Evolutionary conservation across 352 stramenopile species (phyloP).

Genomic region (Phytopythium kandeliae): DNA sequence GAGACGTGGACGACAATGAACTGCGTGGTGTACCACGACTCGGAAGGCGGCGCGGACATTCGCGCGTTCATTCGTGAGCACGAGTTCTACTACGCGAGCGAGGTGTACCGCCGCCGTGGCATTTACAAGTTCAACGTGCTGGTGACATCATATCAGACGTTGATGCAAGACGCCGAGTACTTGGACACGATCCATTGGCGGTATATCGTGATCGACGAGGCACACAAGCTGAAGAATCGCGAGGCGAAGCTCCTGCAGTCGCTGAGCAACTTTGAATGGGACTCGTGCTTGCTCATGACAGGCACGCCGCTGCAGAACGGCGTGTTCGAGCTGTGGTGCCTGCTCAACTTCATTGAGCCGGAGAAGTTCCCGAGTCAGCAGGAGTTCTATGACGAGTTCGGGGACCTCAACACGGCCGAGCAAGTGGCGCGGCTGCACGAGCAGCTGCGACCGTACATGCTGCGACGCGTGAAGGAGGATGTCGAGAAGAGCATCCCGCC

Average conservation of each 20-base stretch:
- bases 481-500: constrained; percentile 99
- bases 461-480: constrained; percentile 99
- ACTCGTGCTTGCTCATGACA: constrained; percentile 94
- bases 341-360: constrained; percentile 98
- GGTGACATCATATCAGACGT: constrained; percentile 96
- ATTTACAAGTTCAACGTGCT: constrained; percentile 96
- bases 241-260: constrained; percentile 92
- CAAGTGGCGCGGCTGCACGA: constrained; percentile 96
- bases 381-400: constrained; percentile 96
- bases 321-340: constrained; percentile 98
- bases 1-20: constrained; percentile 99
- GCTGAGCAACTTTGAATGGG: constrained; percentile 78
- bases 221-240: constrained; percentile 98
- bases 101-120: constrained; percentile 61
- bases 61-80: constrained; percentile 92
- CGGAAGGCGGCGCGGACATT: constrained; percentile 86
- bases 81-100: constrained; percentile 95
- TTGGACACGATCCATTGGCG: constrained; percentile 94
- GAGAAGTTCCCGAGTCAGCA: constrained; percentile 94
- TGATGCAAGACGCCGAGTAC: constrained; percentile 93
- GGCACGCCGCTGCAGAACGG: constrained; percentile 99
- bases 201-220: constrained; percentile 98
- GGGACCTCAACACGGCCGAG: constrained; percentile 93
- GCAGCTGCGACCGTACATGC: constrained; percentile 97
- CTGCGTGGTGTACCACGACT: constrained; percentile 98